A percentile compares a stretch with the other conserved stretches of the same genome.
Conservation (phyloP, 2,329 filamentous ascomycete genomes). For the Clonostachys rosea region DNA sequence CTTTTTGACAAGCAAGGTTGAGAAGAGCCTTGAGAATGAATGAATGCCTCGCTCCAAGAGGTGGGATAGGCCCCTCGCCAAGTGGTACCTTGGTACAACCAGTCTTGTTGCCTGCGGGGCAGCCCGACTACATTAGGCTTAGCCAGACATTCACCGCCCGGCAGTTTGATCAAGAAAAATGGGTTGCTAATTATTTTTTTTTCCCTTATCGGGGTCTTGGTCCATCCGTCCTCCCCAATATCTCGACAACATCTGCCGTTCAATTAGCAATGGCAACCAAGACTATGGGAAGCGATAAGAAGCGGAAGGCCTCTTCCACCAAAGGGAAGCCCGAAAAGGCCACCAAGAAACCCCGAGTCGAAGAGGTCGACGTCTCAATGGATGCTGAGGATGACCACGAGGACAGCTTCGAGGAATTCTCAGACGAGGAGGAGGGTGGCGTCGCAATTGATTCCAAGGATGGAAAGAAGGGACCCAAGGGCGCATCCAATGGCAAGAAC, state of each 20-base stretch:
- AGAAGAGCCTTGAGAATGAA: neutral
- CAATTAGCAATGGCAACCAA: constrained; percentile 38
- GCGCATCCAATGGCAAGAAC: constrained; percentile 24
- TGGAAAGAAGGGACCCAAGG: constrained; percentile 25
- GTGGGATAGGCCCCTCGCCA: neutral
- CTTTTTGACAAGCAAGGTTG: neutral
- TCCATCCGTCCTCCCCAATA: neutral
- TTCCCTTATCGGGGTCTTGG: neutral
- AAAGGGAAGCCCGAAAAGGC: constrained; percentile 37
- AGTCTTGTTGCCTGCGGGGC: neutral
- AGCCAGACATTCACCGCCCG: constrained; percentile 24
- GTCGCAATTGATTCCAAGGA: constrained; percentile 35
- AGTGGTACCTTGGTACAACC: too few relatives aligned
- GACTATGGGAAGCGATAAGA: constrained; percentile 39
- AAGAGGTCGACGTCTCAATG: constrained; percentile 28
- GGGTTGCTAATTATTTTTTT: constrained; percentile 1
- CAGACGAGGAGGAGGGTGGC: constrained; percentile 50
- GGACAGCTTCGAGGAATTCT: constrained; percentile 36
- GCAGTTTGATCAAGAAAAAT: constrained; percentile 19
- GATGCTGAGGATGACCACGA: constrained; percentile 30
- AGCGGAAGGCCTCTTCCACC: constrained; percentile 48
- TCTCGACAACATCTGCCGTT: neutral
- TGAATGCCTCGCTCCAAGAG: neutral
- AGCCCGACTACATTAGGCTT: constrained; percentile 4
- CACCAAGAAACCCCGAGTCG: constrained; percentile 17